Evolutionary conservation across 805 yeast species (phyloP).

Genomic region (Vanderwaltozyma yarrowii): DNA sequence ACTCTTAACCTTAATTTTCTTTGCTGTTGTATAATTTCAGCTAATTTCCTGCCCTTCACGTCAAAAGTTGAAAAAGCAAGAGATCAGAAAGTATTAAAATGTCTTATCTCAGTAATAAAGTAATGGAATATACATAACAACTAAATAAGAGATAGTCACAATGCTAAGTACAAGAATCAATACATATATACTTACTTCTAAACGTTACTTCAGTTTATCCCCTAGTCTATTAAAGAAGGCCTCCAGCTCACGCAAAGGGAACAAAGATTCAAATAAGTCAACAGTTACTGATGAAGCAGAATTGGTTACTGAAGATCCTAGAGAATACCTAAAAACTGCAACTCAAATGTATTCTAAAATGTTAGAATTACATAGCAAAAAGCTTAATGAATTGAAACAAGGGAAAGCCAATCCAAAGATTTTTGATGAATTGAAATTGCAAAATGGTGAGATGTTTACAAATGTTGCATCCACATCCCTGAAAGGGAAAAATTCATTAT

Average conservation of each 20-base stretch:
- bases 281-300: slow-evolving; percentile 30
- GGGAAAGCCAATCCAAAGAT: slow-evolving; percentile 61
- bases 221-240: slow-evolving; percentile 6
- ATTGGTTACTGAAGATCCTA: background rate
- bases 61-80: too few relatives aligned
- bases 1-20: too few relatives aligned
- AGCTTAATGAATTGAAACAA: slow-evolving; percentile 51
- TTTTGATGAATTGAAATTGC: slow-evolving; percentile 50
- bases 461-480: slow-evolving; percentile 61
- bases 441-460: slow-evolving; percentile 40
- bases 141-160: background rate
- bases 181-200: background rate
- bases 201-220: slow-evolving; percentile 4
- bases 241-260: slow-evolving; percentile 4
- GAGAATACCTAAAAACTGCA: slow-evolving; percentile 4
- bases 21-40: too few relatives aligned
- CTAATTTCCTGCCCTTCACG: too few relatives aligned
- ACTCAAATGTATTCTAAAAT: slow-evolving; percentile 34
- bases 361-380: slow-evolving; percentile 43
- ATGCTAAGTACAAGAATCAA: background rate
- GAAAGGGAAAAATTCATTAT: slow-evolving; percentile 55
- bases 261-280: slow-evolving; percentile 13
- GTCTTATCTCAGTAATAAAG: too few relatives aligned
- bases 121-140: background rate
- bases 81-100: too few relatives aligned